phyloP scores from a whole-genome alignment of 805 yeast species.

The Metschnikowia koreensis region DNA sequence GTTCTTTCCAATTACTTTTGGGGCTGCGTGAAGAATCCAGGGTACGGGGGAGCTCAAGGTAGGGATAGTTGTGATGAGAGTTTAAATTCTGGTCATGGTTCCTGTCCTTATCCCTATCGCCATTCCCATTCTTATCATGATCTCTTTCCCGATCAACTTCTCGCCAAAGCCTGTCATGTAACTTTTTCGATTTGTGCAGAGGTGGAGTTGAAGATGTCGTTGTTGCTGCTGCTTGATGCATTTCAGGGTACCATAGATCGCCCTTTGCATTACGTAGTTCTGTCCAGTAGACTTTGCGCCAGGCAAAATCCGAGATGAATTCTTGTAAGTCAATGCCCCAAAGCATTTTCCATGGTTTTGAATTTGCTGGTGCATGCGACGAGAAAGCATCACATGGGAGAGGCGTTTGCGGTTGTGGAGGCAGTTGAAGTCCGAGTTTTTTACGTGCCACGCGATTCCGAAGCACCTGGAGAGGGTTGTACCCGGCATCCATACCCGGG shows the following conservation, averaged over 20 bases:
- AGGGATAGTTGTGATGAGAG: too few relatives aligned
- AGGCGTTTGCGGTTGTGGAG: slow-evolving; percentile 35
- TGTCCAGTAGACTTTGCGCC: slow-evolving; percentile 58
- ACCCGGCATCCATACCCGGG: slow-evolving; percentile 61
- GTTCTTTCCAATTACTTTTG: slow-evolving; percentile 12
- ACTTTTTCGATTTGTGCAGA: slow-evolving; percentile 13
- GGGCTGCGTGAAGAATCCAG: background rate
- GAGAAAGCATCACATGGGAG: slow-evolving; percentile 67
- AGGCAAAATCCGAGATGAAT: slow-evolving; percentile 51
- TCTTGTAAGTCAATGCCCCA: slow-evolving; percentile 71
- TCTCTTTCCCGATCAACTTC: slow-evolving; percentile 18
- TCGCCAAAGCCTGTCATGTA: slow-evolving; percentile 35
- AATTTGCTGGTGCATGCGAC: slow-evolving; percentile 21
- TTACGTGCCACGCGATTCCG: slow-evolving; percentile 64
- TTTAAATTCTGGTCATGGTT: slow-evolving; percentile 4
- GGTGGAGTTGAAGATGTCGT: slow-evolving; percentile 1
- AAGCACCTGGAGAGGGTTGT: slow-evolving; percentile 81
- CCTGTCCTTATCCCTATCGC: slow-evolving; percentile 20
- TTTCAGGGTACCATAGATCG: slow-evolving; percentile 47
- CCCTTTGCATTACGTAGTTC: slow-evolving; percentile 48
- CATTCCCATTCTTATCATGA: slow-evolving; percentile 3
- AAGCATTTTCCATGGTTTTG: slow-evolving; percentile 42
- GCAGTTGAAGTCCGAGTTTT: slow-evolving; percentile 44
- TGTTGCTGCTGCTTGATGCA: background rate
- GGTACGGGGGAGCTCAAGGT: background rate